A percentile compares a stretch with the other conserved stretches of the same genome.
Conservation (phyloP, 805 yeast species). For the Saturnispora quitensis region DNA sequence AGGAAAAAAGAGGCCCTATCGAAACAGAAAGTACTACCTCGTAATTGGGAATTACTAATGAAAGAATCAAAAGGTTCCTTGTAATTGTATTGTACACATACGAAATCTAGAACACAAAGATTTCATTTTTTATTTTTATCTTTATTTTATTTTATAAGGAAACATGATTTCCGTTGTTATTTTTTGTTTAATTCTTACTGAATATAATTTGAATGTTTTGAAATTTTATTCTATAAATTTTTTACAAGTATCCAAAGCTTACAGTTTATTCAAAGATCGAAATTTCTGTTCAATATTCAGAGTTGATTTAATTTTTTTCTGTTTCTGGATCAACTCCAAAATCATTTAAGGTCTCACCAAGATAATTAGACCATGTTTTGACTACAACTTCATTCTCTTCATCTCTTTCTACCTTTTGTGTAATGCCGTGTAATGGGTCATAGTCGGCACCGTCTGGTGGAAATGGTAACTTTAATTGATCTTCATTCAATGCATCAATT, state of each 20-base stretch:
- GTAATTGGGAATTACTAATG: constrained; percentile 21
- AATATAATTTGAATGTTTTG: not conserved
- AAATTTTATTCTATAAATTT: constrained; percentile 6
- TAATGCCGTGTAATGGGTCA: constrained; percentile 10
- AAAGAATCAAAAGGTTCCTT: constrained; percentile 37
- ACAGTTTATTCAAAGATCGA: not conserved
- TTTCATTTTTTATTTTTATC: not conserved
- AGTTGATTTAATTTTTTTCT: constrained; percentile 28
- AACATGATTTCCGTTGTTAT: not conserved
- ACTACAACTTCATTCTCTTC: constrained; percentile 13
- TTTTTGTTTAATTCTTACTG: constrained; percentile 2
- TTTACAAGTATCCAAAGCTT: not conserved
- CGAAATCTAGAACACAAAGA: constrained; percentile 20
- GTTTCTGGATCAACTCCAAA: constrained; percentile 80
- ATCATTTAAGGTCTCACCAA: constrained; percentile 80
- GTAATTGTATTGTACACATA: constrained; percentile 30
- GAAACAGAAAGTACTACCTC: constrained; percentile 12
- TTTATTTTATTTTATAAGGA: not conserved
- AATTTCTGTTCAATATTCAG: not conserved
- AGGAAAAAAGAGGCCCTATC: not conserved
- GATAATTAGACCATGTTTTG: constrained; percentile 52
- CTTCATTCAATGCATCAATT: constrained; percentile 48
- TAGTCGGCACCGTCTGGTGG: constrained; percentile 74
- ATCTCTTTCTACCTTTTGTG: constrained; percentile 6
- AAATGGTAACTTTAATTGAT: constrained; percentile 72